These are phyloP conservation scores for Penicillium desertorum DNA, from an alignment of 495 filamentous ascomycete species.

Conservation along the genomic window DNA sequence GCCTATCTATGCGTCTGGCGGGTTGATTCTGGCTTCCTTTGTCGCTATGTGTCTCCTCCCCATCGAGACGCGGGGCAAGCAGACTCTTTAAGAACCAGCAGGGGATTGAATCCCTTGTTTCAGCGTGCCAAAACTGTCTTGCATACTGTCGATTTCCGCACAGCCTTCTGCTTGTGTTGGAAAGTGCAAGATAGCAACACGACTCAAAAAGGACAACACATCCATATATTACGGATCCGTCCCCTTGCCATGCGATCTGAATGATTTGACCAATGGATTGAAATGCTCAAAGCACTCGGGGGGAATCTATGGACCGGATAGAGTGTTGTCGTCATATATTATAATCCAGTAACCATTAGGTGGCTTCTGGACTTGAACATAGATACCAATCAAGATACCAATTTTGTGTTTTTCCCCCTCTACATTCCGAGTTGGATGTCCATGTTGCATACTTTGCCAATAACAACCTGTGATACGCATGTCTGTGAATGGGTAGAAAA, in stretches of 20 bases:
- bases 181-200: neutral
- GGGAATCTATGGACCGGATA: neutral
- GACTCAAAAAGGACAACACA: neutral
- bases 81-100: conserved; percentile 40
- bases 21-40: conserved; percentile 51
- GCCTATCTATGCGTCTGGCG: conserved; percentile 55
- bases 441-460: too few relatives aligned
- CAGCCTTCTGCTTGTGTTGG: neutral
- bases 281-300: neutral
- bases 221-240: neutral
- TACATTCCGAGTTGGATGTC: too few relatives aligned
- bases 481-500: neutral
- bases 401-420: neutral
- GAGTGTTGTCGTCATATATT: neutral
- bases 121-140: neutral
- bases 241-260: neutral
- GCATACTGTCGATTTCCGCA: neutral
- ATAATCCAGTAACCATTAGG: neutral
- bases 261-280: neutral
- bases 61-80: conserved; percentile 54
- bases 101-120: neutral
- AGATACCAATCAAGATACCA: conserved; percentile 9
- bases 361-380: neutral
- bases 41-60: conserved; percentile 52
- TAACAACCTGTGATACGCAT: too few relatives aligned